These are phyloP conservation scores for Pseudogymnoascus sp. DNA, from an alignment of 2,329 filamentous ascomycete genomes.

Conservation along the genomic window DNA sequence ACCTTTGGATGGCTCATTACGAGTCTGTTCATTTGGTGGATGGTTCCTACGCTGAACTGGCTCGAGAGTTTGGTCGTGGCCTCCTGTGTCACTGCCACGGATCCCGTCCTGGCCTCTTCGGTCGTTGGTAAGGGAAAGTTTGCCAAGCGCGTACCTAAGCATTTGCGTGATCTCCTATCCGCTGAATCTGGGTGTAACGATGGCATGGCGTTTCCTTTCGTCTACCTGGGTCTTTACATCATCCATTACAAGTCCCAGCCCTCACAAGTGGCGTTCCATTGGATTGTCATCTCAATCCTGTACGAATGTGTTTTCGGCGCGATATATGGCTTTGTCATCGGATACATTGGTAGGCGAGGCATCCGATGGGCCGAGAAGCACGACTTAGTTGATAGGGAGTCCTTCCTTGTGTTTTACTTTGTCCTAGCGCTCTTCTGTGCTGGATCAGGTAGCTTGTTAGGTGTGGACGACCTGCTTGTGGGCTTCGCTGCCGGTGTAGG, in stretches of 20 bases:
- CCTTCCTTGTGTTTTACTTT: constrained; percentile 98
- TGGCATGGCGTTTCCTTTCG: constrained; percentile 97
- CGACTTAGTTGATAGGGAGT: constrained; percentile 88
- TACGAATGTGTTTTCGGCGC: constrained; percentile 96
- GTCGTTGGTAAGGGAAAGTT: constrained; percentile 99
- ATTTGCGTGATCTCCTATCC: constrained; percentile 88
- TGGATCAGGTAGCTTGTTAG: constrained; percentile 82
- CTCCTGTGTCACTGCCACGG: constrained; percentile 93
- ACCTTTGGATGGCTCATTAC: constrained; percentile 90
- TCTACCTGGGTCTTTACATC: constrained; percentile 86
- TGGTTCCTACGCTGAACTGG: constrained; percentile 72
- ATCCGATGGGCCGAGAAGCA: constrained; percentile 80
- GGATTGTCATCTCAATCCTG: constrained; percentile 80
- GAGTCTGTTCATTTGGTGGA: constrained; percentile 90
- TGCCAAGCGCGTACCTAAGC: constrained; percentile 92
- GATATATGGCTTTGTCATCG: constrained; percentile 76
- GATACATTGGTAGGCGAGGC: constrained; percentile 81
- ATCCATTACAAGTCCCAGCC: constrained; percentile 69
- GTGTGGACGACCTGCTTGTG: constrained; percentile 86
- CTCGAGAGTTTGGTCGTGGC: constrained; percentile 79
- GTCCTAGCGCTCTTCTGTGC: constrained; percentile 92
- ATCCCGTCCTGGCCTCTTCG: constrained; percentile 92
- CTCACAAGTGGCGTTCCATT: constrained; percentile 66
- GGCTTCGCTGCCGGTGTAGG: constrained; percentile 95
- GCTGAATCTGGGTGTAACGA: constrained; percentile 98